A percentile compares a stretch with the other conserved stretches of the same genome.
phyloP scores from a whole-genome alignment of 305 asterid genomes.

The Coffea humblotiana region DNA sequence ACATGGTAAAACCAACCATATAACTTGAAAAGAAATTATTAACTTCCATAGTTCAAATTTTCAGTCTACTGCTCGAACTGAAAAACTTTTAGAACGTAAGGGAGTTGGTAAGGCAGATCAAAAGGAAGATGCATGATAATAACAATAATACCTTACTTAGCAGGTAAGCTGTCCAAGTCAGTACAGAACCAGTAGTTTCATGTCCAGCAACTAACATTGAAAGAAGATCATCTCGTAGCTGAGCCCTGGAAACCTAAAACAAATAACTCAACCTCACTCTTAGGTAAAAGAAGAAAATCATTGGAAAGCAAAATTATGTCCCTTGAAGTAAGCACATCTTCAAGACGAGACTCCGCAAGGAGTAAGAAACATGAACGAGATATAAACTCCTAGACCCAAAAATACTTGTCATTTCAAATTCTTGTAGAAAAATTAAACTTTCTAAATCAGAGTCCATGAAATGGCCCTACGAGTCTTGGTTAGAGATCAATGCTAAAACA shows the following conservation, averaged over 20 bases:
- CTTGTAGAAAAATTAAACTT: not conserved
- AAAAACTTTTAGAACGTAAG: not conserved
- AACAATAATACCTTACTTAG: slow-evolving; percentile 71
- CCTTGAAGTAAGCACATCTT: not conserved
- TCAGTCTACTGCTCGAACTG: not conserved
- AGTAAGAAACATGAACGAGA: not conserved
- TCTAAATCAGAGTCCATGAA: not conserved
- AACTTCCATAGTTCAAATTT: not conserved
- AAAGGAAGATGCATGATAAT: slow-evolving; percentile 2
- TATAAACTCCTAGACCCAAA: not conserved
- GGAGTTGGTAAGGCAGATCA: slow-evolving; percentile 5
- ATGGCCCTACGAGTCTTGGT: not conserved
- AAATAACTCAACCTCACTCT: not conserved
- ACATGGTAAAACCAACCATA: not conserved
- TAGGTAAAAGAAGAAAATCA: not conserved
- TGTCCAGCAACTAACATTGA: slow-evolving; percentile 99
- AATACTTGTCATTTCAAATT: not conserved
- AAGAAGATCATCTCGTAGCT: slow-evolving; percentile 87
- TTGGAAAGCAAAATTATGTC: not conserved
- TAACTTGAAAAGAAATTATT: not conserved
- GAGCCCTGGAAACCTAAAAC: slow-evolving; percentile 77
- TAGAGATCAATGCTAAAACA: not conserved
- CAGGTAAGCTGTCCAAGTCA: slow-evolving; percentile 84
- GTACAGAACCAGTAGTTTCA: slow-evolving; percentile 94
- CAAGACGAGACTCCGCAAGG: not conserved